A percentile compares a stretch with the other conserved stretches of the same genome.
Evolutionary conservation across 2,329 filamentous ascomycete species (phyloP).

Genomic region (Trichoderma asperellum): DNA sequence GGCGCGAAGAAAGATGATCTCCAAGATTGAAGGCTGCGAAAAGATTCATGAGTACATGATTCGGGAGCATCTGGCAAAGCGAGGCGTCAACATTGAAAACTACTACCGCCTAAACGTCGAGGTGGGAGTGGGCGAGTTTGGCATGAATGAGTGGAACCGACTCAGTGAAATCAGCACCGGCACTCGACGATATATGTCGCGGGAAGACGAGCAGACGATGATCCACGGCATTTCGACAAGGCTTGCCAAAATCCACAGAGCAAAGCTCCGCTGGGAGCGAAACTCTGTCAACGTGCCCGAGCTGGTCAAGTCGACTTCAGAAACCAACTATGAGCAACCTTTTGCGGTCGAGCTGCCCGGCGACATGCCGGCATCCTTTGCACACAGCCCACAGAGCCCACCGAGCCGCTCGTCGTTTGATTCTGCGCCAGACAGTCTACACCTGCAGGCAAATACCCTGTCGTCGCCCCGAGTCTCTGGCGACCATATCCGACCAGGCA

Average conservation of each 20-base stretch:
- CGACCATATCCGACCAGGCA: slow-evolving; percentile 48
- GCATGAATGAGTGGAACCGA: slow-evolving; percentile 97
- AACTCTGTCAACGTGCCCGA: slow-evolving; percentile 49
- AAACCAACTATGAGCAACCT: slow-evolving; percentile 48
- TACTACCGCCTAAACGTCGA: slow-evolving; percentile 98
- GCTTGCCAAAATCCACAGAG: slow-evolving; percentile 79
- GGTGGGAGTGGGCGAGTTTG: slow-evolving; percentile 93
- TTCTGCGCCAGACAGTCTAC: slow-evolving; percentile 56
- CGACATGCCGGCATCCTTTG: slow-evolving; percentile 51
- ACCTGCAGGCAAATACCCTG: slow-evolving; percentile 43
- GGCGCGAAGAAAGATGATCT: slow-evolving; percentile 78
- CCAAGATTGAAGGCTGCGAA: slow-evolving; percentile 95
- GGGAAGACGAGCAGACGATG: slow-evolving; percentile 74
- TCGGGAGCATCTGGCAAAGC: slow-evolving; percentile 73
- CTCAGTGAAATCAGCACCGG: slow-evolving; percentile 94
- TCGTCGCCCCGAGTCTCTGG: slow-evolving; percentile 57
- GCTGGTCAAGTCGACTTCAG: slow-evolving; percentile 47
- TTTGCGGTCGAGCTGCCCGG: slow-evolving; percentile 63
- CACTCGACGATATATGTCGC: slow-evolving; percentile 80
- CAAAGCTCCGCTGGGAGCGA: slow-evolving; percentile 69
- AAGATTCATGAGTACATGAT: slow-evolving; percentile 86
- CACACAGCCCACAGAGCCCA: slow-evolving; percentile 44
- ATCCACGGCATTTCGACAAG: slow-evolving; percentile 77
- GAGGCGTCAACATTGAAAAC: slow-evolving; percentile 82
- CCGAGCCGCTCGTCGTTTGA: slow-evolving; percentile 60